These are phyloP conservation scores for Torrubiellomyces zombiae DNA, from an alignment of 2,329 filamentous ascomycete species.

Conservation along the genomic window DNA sequence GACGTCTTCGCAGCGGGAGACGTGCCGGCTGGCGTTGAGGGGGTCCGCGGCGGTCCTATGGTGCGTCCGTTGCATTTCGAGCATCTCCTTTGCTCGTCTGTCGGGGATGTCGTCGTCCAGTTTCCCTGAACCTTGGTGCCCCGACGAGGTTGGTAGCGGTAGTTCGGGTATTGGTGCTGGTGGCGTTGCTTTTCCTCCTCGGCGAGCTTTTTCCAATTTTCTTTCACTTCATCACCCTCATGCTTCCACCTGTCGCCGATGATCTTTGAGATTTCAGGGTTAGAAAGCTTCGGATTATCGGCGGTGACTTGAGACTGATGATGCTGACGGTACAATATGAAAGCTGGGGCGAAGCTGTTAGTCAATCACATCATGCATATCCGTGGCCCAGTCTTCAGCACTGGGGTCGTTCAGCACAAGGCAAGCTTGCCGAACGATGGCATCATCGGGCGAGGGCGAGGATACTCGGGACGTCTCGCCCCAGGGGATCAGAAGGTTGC, in stretches of 20 bases:
- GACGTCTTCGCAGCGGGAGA: slow-evolving; percentile 14
- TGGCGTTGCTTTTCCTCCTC: slow-evolving; percentile 88
- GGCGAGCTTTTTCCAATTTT: slow-evolving; percentile 75
- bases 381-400: neutral
- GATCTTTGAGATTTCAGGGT: slow-evolving; percentile 94
- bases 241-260: slow-evolving; percentile 85
- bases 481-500: slow-evolving; percentile 9
- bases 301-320: slow-evolving; percentile 70
- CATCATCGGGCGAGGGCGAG: neutral
- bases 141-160: slow-evolving; percentile 80
- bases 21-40: slow-evolving; percentile 28
- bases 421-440: neutral
- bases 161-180: slow-evolving; percentile 78
- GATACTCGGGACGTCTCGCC: neutral
- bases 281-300: slow-evolving; percentile 75
- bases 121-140: slow-evolving; percentile 21
- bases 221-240: slow-evolving; percentile 57
- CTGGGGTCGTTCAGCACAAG: too few relatives aligned
- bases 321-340: slow-evolving; percentile 93
- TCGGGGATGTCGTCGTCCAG: slow-evolving; percentile 16
- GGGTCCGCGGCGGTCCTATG: slow-evolving; percentile 45
- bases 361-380: slow-evolving; percentile 8
- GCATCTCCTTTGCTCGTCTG: slow-evolving; percentile 42
- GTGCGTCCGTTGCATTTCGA: slow-evolving; percentile 55
- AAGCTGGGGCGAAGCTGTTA: slow-evolving; percentile 45